These are phyloP conservation scores for Platanthera zijinensis DNA, from an alignment of 106 monocot species.

Conservation along the genomic window DNA sequence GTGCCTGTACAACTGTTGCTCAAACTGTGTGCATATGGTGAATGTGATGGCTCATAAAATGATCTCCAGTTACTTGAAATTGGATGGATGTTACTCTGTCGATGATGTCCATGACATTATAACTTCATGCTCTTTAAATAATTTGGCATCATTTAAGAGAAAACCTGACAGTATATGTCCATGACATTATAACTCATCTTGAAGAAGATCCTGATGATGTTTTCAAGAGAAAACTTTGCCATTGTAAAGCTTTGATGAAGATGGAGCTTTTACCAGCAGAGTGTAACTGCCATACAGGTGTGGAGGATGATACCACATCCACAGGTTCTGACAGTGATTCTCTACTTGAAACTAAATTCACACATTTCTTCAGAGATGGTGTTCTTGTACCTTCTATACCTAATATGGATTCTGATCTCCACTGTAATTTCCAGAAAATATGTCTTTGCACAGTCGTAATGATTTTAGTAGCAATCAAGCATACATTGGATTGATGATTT, in stretches of 20 bases:
- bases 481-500: constrained; percentile 20
- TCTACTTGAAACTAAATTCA: constrained; percentile 2
- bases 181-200: constrained; percentile 4
- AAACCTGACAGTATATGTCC: constrained; percentile 7
- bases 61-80: constrained; percentile 31
- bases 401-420: too few relatives aligned
- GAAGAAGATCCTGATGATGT: constrained; percentile 8
- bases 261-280: too few relatives aligned
- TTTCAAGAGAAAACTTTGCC: constrained; percentile 3
- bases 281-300: too few relatives aligned
- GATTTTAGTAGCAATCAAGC: constrained; percentile 17
- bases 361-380: too few relatives aligned
- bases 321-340: constrained; percentile 5
- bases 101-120: constrained; percentile 68
- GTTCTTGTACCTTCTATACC: too few relatives aligned
- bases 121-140: constrained; percentile 47
- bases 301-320: constrained; percentile 7
- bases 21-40: constrained; percentile 38
- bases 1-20: too few relatives aligned
- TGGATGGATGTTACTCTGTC: constrained; percentile 24
- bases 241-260: too few relatives aligned
- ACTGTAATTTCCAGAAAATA: constrained; percentile 45
- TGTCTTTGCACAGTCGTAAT: constrained; percentile 43
- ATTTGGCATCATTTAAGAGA: constrained; percentile 40
- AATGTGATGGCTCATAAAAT: constrained; percentile 30